Evolutionary conservation across 83 land plant genomes (phyloP).

Genomic region (Thuja plicata): DNA sequence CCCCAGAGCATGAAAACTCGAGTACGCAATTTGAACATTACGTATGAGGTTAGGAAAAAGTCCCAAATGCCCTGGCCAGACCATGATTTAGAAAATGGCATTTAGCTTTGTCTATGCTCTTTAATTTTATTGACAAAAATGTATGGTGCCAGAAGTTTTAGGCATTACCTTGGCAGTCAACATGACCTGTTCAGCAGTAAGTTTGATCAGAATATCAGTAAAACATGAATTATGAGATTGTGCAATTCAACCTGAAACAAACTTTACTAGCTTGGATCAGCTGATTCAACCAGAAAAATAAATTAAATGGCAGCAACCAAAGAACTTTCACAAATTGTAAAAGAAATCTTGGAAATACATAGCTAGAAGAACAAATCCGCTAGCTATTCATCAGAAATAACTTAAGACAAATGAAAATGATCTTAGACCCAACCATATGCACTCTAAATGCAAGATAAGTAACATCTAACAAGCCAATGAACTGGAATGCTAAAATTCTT

Average conservation of each 20-base stretch:
- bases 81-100: too few relatives aligned
- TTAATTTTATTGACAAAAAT: too few relatives aligned
- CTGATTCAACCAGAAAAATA: background rate
- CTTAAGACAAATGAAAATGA: background rate
- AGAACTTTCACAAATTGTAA: background rate
- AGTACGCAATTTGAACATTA: too few relatives aligned
- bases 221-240: background rate
- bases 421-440: background rate
- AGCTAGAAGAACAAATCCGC: background rate
- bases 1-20: too few relatives aligned
- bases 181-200: background rate
- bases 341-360: background rate
- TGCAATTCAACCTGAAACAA: background rate
- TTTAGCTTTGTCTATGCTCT: background rate
- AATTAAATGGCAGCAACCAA: background rate
- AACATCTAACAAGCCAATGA: background rate
- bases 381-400: background rate
- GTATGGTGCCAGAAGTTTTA: background rate
- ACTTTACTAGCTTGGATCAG: background rate
- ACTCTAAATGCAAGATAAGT: background rate
- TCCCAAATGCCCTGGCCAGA: background rate
- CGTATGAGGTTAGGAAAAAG: too few relatives aligned
- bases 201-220: too few relatives aligned
- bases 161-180: background rate
- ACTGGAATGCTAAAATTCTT: background rate